A percentile compares a stretch with the other conserved stretches of the same genome.
phyloP scores from a whole-genome alignment of 495 filamentous ascomycete genomes.

The Ascobolus immersus region DNA sequence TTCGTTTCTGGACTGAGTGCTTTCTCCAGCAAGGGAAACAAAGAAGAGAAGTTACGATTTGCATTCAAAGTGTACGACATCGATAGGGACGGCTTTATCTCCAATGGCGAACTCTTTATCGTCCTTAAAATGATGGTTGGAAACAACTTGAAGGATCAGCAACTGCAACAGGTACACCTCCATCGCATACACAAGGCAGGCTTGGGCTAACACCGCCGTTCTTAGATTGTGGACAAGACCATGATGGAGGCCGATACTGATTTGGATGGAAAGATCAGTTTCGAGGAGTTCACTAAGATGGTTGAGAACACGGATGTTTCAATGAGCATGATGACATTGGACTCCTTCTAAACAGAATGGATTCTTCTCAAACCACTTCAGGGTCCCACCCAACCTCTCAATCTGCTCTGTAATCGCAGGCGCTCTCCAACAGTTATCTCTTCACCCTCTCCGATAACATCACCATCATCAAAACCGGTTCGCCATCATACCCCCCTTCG shows the following conservation, averaged over 20 bases:
- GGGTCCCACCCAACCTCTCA: too few species aligned
- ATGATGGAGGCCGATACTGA: constrained; percentile 99
- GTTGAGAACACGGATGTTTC: constrained; percentile 93
- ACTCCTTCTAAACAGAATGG: constrained; percentile 12
- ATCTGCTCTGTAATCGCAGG: too few species aligned
- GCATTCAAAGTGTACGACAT: constrained; percentile 99
- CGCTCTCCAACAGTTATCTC: neutral
- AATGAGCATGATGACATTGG: constrained; percentile 60
- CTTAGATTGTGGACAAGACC: constrained; percentile 80
- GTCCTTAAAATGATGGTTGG: constrained; percentile 99
- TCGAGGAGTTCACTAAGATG: constrained; percentile 97
- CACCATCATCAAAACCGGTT: too few species aligned
- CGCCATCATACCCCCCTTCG: too few species aligned
- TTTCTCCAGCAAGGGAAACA: constrained; percentile 93
- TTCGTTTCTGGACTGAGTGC: constrained; percentile 90
- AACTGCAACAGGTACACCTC: constrained; percentile 51
- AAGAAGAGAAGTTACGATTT: constrained; percentile 92
- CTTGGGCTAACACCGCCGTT: constrained; percentile 10
- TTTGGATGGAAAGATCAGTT: constrained; percentile 91
- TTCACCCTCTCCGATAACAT: neutral
- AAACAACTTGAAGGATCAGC: constrained; percentile 95
- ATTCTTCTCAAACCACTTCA: constrained; percentile 1
- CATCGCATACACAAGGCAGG: constrained; percentile 2
- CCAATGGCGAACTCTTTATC: constrained; percentile 96
- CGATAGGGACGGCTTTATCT: constrained; percentile 93